phyloP scores from a whole-genome alignment of 2,329 filamentous ascomycete species.

The Thermoascus crustaceus region DNA sequence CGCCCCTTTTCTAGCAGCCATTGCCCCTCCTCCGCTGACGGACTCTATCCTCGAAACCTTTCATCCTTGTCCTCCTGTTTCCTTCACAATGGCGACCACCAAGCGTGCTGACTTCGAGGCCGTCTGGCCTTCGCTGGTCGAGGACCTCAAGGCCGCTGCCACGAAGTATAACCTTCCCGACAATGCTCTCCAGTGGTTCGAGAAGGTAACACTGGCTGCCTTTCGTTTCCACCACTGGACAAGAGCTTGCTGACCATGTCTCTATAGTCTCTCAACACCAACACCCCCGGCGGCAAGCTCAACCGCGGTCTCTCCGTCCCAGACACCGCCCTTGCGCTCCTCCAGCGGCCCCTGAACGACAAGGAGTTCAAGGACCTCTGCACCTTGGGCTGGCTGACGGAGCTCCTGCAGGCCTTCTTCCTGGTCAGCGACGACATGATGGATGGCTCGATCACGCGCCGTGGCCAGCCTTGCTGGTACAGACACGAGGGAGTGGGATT shows the following conservation, averaged over 20 bases:
- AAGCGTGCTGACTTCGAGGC: conserved; percentile 70
- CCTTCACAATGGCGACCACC: conserved; percentile 56
- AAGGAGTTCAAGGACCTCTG: conserved; percentile 84
- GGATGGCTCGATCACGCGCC: conserved; percentile 90
- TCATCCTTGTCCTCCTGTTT: not conserved
- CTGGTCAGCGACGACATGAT: conserved; percentile 98
- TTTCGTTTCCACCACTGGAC: conserved; percentile 6
- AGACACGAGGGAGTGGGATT: conserved; percentile 80
- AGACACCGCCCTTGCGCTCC: conserved; percentile 76
- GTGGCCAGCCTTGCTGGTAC: conserved; percentile 96
- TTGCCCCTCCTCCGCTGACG: conserved; percentile 1
- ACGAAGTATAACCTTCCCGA: conserved; percentile 74
- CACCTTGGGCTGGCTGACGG: conserved; percentile 92
- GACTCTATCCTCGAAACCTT: not conserved
- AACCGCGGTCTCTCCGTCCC: conserved; percentile 98
- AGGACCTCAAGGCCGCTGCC: conserved; percentile 71
- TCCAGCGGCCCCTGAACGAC: conserved; percentile 61
- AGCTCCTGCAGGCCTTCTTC: conserved; percentile 98
- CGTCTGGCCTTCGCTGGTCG: conserved; percentile 77
- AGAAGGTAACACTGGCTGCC: conserved; percentile 50
- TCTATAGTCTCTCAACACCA: conserved; percentile 67
- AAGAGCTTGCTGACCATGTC: conserved; percentile 1
- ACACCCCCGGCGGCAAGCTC: conserved; percentile 90
- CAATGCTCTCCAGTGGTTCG: conserved; percentile 77
- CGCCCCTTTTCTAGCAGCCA: conserved; percentile 4